Percentiles rank a stretch among this genome's conserved stretches.
Evolutionary conservation across 352 stramenopile genomes (phyloP).

Genomic region (Thraustochytrium striatum): DNA sequence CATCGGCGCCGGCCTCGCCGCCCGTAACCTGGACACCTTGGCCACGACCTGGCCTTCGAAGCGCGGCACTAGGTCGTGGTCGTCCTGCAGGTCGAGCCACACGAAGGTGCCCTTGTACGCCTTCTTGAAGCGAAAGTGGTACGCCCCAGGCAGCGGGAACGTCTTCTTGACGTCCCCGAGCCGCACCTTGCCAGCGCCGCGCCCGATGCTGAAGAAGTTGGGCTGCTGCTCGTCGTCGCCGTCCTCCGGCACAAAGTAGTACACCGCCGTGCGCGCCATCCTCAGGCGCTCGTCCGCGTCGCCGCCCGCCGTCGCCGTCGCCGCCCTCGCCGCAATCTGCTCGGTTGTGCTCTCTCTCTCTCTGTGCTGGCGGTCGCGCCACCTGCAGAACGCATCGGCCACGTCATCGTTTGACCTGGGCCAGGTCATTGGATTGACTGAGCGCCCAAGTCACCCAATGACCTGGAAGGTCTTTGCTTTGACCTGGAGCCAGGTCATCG

Average conservation of each 20-base stretch:
- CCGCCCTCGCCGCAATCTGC: too few species aligned
- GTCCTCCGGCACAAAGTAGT: slow-evolving; percentile 54
- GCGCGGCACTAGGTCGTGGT: slow-evolving; percentile 47
- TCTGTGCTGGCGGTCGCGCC: too few species aligned
- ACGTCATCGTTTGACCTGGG: too few species aligned
- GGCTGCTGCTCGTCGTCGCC: slow-evolving; percentile 53
- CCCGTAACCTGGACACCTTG: slow-evolving; percentile 48
- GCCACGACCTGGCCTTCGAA: slow-evolving; percentile 50
- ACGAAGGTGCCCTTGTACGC: slow-evolving; percentile 55
- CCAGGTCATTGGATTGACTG: too few species aligned
- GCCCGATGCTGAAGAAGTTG: slow-evolving; percentile 50
- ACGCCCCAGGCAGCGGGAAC: slow-evolving; percentile 52
- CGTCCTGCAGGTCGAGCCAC: slow-evolving; percentile 50
- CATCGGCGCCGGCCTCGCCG: neutral
- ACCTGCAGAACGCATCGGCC: too few species aligned
- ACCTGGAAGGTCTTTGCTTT: too few species aligned
- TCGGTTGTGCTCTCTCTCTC: too few species aligned
- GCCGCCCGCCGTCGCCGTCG: too few species aligned
- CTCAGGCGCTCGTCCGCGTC: too few species aligned
- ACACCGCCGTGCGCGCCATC: slow-evolving; percentile 46
- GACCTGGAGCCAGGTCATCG: too few species aligned
- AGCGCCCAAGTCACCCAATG: too few species aligned
- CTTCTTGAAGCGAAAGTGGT: slow-evolving; percentile 54
- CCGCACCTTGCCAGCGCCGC: neutral
- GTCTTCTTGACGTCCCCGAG: slow-evolving; percentile 40